Base-by-base conservation (phyloP, 2,329 filamentous ascomycete genomes). In the Trichoderma sp. region DNA sequence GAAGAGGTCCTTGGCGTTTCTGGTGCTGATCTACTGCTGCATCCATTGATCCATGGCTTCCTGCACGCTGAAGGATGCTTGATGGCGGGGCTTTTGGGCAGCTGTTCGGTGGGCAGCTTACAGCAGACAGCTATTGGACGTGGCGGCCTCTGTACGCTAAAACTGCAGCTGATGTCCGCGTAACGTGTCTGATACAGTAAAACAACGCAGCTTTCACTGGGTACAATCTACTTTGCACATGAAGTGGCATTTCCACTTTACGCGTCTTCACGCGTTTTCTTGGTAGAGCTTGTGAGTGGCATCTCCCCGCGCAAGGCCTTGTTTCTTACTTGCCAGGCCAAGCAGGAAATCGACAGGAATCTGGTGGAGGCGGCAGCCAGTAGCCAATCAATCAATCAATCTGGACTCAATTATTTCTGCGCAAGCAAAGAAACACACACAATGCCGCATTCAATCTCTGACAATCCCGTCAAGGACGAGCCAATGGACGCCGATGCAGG, bases 371-470 rank as follows among this genome's bases (percentile, higher is more conserved):
- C 5, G 29, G 7, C 37, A 60, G 37, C 14, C 13, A 14, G 13
- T 21, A 31, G 27, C 43, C 43, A 21, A 13, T 55, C 5, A 35
- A 19, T n/a, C 29, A 62, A 19, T n/a, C 29, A 62, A 52, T 40
- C 29, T 35, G 31, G 3, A 27, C 35, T n/a, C 29, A 10, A 10
- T 13, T 29, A 2, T 11, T 16, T n/a, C 8, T 19, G 13, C 31
- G 27, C 19, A 35, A 57, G 19, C 16, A 8, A n/a, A 57, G 7
- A 33, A 35, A n/a, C 11, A 21, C 16, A 35, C 27, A 55, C 27
- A 37, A 86, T 86, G 83, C 84, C 83, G 47, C 83, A 86, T 72
- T 84, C 83, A 6, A 74, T 81, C 43, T 73, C 80, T 4, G 75
- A 77, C n/a, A 75, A 77, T 49, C 68, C 75, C 35, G 73, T 75